phyloP scores from a whole-genome alignment of 202 grass and related monocot genomes.

The Elaeis oleifera region DNA sequence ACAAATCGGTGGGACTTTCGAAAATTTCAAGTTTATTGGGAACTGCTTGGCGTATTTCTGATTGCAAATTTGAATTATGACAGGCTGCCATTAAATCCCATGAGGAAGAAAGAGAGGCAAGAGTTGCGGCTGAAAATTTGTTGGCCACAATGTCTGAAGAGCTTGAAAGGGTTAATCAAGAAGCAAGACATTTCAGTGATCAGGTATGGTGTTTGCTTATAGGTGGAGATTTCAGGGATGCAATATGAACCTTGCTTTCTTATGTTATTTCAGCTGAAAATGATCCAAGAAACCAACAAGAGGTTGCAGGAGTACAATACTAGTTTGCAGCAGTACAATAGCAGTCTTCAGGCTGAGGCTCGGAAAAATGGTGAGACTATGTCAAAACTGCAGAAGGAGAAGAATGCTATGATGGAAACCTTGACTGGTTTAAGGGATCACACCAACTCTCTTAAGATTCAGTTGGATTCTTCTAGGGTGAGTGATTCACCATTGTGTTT shows the following conservation, averaged over 20 bases:
- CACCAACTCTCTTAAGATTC: slow-evolving; percentile 53
- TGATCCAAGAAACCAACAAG: slow-evolving; percentile 73
- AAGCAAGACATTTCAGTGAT: slow-evolving; percentile 56
- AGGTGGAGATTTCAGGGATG: not conserved
- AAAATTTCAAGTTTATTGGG: not conserved
- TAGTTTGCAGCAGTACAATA: slow-evolving; percentile 90
- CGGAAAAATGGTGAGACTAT: slow-evolving; percentile 56
- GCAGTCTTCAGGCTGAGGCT: slow-evolving; percentile 79
- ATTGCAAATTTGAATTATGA: slow-evolving; percentile 13
- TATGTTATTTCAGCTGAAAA: slow-evolving; percentile 52
- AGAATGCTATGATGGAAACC: slow-evolving; percentile 72
- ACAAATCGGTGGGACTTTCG: slow-evolving; percentile 40
- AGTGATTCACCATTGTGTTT: slow-evolving; percentile 6
- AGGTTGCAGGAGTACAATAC: slow-evolving; percentile 74
- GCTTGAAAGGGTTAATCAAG: slow-evolving; percentile 56
- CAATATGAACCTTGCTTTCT: not conserved
- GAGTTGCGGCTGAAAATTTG: slow-evolving; percentile 38
- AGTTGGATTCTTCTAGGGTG: slow-evolving; percentile 67
- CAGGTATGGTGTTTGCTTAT: slow-evolving; percentile 39
- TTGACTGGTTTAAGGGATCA: slow-evolving; percentile 47
- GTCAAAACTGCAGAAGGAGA: slow-evolving; percentile 72
- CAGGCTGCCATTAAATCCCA: slow-evolving; percentile 47
- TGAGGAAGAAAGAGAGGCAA: slow-evolving; percentile 52
- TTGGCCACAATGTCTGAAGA: slow-evolving; percentile 35
- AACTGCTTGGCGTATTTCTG: not conserved